A percentile compares a stretch with the other conserved stretches of the same genome.
Conservation (phyloP, 2,329 filamentous ascomycete species). For the Iodosphaeria phyllophila region DNA sequence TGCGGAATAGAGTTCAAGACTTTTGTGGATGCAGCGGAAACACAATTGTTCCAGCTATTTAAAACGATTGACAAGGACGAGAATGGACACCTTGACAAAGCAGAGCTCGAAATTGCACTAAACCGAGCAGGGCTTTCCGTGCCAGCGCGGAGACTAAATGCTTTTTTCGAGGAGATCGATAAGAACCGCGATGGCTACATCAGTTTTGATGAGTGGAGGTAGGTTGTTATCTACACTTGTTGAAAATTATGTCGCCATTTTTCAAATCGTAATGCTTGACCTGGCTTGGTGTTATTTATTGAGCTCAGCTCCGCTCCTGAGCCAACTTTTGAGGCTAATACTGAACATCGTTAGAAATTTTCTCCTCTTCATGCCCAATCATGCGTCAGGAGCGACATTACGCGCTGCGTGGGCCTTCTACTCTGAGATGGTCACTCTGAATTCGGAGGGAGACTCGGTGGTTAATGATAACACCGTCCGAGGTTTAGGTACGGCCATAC, state of each 20-base stretch:
- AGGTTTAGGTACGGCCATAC: conserved; percentile 64
- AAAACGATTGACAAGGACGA: conserved; percentile 69
- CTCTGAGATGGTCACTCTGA: conserved; percentile 72
- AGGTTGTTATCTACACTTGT: conserved; percentile 25
- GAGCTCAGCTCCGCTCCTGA: no score
- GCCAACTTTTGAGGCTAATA: conserved; percentile 2
- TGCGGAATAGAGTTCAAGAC: conserved; percentile 55
- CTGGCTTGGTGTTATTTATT: no score
- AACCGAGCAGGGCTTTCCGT: conserved; percentile 60
- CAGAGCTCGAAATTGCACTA: conserved; percentile 69
- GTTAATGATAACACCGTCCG: conserved; percentile 81
- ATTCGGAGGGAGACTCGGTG: conserved; percentile 81
- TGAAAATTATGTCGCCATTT: background rate
- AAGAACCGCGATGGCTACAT: conserved; percentile 75
- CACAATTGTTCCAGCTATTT: conserved; percentile 67
- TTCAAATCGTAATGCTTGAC: background rate
- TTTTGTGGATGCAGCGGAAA: conserved; percentile 78
- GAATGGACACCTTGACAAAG: conserved; percentile 71
- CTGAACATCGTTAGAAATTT: conserved; percentile 67
- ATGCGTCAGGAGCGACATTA: conserved; percentile 44
- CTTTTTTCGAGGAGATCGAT: conserved; percentile 84
- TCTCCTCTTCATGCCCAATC: conserved; percentile 63
- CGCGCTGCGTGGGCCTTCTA: conserved; percentile 82
- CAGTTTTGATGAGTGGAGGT: conserved; percentile 94
- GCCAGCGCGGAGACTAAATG: conserved; percentile 55